Conservation (phyloP, 2,329 filamentous ascomycete species). For the Pleurostoma richardsiae region DNA sequence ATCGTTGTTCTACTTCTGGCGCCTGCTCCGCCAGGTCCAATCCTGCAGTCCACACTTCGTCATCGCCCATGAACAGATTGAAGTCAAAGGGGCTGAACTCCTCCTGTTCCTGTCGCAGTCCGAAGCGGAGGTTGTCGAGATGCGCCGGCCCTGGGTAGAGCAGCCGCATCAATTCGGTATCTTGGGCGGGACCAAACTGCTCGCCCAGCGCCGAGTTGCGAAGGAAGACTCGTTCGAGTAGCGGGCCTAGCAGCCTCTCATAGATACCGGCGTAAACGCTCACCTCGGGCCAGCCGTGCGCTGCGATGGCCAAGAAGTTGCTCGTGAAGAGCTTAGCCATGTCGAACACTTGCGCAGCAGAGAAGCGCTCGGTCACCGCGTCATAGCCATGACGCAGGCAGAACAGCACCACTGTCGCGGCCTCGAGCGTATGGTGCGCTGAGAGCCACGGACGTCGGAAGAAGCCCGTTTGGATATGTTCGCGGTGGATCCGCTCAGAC, state of each 20-base stretch:
- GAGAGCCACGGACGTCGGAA: constrained; percentile 11
- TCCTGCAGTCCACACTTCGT: background rate
- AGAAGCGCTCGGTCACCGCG: constrained; percentile 19
- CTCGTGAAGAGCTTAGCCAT: constrained; percentile 23
- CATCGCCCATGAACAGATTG: background rate
- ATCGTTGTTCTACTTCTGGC: background rate
- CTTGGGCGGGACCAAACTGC: constrained; percentile 8
- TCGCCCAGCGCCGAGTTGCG: background rate
- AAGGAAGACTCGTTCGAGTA: constrained; percentile 21
- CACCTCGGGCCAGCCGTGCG: constrained; percentile 23
- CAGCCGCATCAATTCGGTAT: constrained; percentile 11
- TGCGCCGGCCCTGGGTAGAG: constrained; percentile 9
- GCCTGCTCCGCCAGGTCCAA: background rate
- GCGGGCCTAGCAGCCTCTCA: constrained; percentile 17
- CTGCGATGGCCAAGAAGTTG: constrained; percentile 22
- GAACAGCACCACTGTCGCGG: constrained; percentile 17
- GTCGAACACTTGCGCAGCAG: constrained; percentile 20
- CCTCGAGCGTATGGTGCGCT: constrained; percentile 10
- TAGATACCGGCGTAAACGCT: constrained; percentile 16
- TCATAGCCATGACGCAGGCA: constrained; percentile 22
- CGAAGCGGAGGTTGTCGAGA: constrained; percentile 1
- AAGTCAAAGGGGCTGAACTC: background rate
- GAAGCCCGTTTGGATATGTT: constrained; percentile 6
- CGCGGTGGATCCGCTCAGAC: constrained; percentile 9
- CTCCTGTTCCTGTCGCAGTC: background rate